Conservation (phyloP, 257 asterid genomes). For the Voacanga thouarsii region DNA sequence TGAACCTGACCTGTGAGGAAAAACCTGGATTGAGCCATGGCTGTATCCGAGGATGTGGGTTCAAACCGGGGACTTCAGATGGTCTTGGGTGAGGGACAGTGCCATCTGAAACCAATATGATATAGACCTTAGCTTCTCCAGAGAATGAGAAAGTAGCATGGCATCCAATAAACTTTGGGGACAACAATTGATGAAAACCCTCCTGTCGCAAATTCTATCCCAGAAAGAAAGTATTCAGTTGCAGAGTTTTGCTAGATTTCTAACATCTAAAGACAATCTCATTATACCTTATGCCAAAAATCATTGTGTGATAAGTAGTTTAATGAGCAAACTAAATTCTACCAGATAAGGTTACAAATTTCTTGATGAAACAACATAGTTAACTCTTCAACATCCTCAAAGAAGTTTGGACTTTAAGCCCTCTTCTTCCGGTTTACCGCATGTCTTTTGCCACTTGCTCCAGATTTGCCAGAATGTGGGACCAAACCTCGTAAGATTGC, state of each 20-base stretch:
- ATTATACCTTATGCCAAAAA: neutral
- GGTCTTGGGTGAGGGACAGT: too few species aligned
- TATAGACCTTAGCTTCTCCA: too few species aligned
- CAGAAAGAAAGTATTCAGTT: neutral
- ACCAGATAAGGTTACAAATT: neutral
- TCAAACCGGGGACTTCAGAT: too few species aligned
- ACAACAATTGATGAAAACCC: neutral
- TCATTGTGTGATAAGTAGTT: neutral
- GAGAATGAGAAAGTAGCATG: too few species aligned
- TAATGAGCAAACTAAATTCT: neutral
- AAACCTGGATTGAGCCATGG: too few species aligned
- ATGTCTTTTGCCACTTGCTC: constrained; percentile 39
- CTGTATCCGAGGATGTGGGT: too few species aligned
- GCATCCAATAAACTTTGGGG: neutral
- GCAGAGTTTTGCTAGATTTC: neutral
- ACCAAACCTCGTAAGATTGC: constrained; percentile 72
- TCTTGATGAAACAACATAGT: neutral
- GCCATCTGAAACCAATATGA: too few species aligned
- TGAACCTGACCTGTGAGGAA: too few species aligned
- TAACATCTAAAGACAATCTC: neutral
- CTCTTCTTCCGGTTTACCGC: constrained; percentile 51
- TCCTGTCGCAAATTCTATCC: neutral
- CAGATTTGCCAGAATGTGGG: constrained; percentile 41
- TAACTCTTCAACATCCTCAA: neutral
- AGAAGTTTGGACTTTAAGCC: constrained; percentile 36